A percentile compares a stretch with the other conserved stretches of the same genome.
Conservation (phyloP, 768 basidiomycete genomes). For the Leccinellum albellum region DNA sequence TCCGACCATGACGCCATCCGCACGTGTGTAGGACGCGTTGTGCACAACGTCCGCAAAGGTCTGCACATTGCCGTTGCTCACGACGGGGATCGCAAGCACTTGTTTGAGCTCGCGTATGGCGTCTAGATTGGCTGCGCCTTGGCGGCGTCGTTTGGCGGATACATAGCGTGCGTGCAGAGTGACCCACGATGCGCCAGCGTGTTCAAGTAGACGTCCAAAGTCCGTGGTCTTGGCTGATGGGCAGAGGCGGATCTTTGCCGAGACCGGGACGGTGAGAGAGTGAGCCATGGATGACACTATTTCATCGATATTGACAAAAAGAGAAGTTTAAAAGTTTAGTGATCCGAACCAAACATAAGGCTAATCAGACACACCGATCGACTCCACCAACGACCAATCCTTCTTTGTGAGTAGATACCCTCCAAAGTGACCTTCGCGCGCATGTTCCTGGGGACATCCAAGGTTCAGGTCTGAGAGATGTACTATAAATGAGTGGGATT, state of each 20-base stretch:
- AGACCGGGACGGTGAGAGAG: conserved; percentile 61
- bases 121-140: conserved; percentile 65
- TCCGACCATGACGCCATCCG: conserved; percentile 79
- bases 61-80: conserved; percentile 80
- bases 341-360: neutral
- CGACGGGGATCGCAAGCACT: conserved; percentile 49
- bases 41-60: conserved; percentile 50
- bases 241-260: conserved; percentile 60
- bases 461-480: conserved; percentile 63
- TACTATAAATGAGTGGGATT: conserved; percentile 9
- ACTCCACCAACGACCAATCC: conserved; percentile 67
- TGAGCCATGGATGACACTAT: conserved; percentile 62
- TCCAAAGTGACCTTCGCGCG: conserved; percentile 64
- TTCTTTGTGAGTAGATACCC: conserved; percentile 71
- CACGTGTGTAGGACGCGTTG: conserved; percentile 54
- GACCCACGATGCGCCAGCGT: conserved; percentile 66
- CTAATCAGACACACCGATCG: conserved; percentile 46
- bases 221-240: conserved; percentile 52
- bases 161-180: conserved; percentile 74
- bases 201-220: conserved; percentile 55
- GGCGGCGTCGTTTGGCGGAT: conserved; percentile 63
- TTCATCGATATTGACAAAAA: neutral
- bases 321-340: neutral
- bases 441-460: conserved; percentile 74
- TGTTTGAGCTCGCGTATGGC: conserved; percentile 57